phyloP scores from a whole-genome alignment of 805 yeast genomes.

The Jamesozyma jinghongensis region DNA sequence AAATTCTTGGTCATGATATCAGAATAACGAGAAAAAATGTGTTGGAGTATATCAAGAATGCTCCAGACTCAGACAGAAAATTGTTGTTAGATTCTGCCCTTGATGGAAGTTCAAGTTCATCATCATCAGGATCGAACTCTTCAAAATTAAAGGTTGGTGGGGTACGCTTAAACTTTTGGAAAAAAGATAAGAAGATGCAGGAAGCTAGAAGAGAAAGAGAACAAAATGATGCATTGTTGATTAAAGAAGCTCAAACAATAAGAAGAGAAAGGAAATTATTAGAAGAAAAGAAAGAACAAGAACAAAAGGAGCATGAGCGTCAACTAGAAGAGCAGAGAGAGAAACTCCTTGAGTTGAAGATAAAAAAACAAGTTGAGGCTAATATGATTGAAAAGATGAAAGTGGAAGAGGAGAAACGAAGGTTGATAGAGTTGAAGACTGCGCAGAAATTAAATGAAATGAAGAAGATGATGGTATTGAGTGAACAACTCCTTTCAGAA shows the following conservation, averaged over 20 bases:
- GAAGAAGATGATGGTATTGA: not conserved
- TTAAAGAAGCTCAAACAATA: slow-evolving; percentile 18
- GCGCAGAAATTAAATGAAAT: slow-evolving; percentile 5
- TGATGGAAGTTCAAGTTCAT: slow-evolving; percentile 1
- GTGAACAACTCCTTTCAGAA: too few species aligned
- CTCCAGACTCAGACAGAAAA: not conserved
- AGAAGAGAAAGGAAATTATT: slow-evolving; percentile 12
- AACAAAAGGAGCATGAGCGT: slow-evolving; percentile 7
- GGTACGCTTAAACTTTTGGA: slow-evolving; percentile 2
- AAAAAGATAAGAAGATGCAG: slow-evolving; percentile 4
- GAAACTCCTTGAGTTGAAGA: slow-evolving; percentile 16
- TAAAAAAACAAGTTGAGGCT: slow-evolving; percentile 21
- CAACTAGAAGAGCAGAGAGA: slow-evolving; percentile 16
- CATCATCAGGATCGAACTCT: slow-evolving; percentile 4
- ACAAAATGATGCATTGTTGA: slow-evolving; percentile 15
- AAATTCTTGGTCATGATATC: slow-evolving; percentile 25
- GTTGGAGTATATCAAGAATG: not conserved
- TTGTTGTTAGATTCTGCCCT: not conserved
- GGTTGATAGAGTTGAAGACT: slow-evolving; percentile 4
- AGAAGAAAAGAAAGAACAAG: slow-evolving; percentile 5
- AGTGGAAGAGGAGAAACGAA: slow-evolving; percentile 9
- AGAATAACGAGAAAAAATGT: slow-evolving; percentile 15
- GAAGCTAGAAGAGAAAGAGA: slow-evolving; percentile 10
- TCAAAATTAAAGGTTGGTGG: not conserved
- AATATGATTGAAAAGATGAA: slow-evolving; percentile 15